Percentiles rank a stretch among this genome's conserved stretches.
These are phyloP conservation scores for Fusarium setosum DNA, from an alignment of 2,329 filamentous ascomycete genomes.

Conservation along the genomic window DNA sequence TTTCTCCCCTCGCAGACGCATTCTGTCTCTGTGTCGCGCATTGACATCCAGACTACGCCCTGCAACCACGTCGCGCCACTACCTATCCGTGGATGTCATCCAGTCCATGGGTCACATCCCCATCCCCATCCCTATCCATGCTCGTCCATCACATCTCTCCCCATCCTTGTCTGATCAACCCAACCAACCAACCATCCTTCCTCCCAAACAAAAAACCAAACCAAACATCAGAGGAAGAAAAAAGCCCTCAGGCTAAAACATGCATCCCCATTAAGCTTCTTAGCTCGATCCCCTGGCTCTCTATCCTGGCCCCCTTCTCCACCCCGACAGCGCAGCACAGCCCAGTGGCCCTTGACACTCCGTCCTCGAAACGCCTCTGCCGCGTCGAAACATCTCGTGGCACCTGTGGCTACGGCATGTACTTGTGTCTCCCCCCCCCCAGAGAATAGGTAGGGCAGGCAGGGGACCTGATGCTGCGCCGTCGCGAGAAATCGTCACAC, in stretches of 20 bases:
- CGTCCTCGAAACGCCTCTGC: conserved; percentile 31
- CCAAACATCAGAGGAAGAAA: conserved; percentile 11
- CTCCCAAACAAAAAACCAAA: conserved; percentile 19
- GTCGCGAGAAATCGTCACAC: conserved; percentile 34
- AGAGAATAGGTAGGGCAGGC: not conserved
- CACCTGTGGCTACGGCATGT: not conserved
- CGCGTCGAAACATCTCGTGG: conserved; percentile 36
- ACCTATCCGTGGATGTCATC: conserved; percentile 17
- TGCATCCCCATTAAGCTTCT: conserved; percentile 40
- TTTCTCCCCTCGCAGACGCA: conserved; percentile 9
- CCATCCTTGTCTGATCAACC: conserved; percentile 2
- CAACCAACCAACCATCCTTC: conserved; percentile 9
- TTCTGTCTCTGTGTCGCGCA: conserved; percentile 2
- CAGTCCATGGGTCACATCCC: conserved; percentile 8
- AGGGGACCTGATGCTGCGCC: conserved; percentile 12
- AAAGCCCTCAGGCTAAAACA: conserved; percentile 35
- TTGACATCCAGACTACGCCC: conserved; percentile 1
- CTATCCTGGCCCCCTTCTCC: conserved; percentile 10
- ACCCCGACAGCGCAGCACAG: conserved; percentile 3
- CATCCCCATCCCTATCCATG: conserved; percentile 6
- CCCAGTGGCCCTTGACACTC: conserved; percentile 8
- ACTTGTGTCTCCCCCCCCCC: conserved; percentile 5
- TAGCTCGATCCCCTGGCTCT: not conserved
- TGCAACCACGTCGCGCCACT: conserved; percentile 5
- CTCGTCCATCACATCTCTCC: not conserved